Evolutionary conservation across 2,329 filamentous ascomycete species (phyloP).

Genomic region (Penicillium griseofulvum): DNA sequence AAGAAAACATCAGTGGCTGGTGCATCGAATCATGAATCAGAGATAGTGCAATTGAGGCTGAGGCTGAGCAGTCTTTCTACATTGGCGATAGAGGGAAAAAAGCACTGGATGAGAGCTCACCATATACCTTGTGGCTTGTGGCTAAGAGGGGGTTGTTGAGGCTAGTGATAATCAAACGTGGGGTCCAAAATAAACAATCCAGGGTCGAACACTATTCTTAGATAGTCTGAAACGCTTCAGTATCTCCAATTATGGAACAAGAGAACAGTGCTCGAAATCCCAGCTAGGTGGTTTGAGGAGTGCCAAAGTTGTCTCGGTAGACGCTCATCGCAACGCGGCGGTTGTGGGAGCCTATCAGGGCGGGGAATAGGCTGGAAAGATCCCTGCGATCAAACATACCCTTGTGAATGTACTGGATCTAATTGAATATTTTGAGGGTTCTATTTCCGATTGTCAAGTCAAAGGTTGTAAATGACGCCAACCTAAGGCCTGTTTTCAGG

Average conservation of each 20-base stretch:
- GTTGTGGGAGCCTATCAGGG: slow-evolving; percentile 14
- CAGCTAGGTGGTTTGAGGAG: background rate
- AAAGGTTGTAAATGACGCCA: slow-evolving; percentile 8
- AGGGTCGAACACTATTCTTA: slow-evolving; percentile 5
- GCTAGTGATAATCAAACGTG: background rate
- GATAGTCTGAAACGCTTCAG: background rate
- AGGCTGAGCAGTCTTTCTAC: slow-evolving; percentile 8
- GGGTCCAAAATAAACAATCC: slow-evolving; percentile 1
- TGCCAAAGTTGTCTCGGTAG: slow-evolving; percentile 15
- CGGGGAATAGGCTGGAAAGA: background rate
- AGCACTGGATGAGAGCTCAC: background rate
- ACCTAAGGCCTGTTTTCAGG: slow-evolving; percentile 4
- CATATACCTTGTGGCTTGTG: slow-evolving; percentile 15
- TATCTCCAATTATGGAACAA: slow-evolving; percentile 9
- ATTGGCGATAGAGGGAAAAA: background rate
- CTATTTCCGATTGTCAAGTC: slow-evolving; percentile 2
- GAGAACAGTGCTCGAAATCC: background rate
- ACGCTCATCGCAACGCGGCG: slow-evolving; percentile 17
- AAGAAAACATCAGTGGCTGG: slow-evolving; percentile 15
- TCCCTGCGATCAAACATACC: slow-evolving; percentile 4
- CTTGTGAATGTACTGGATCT: slow-evolving; percentile 1
- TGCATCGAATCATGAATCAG: slow-evolving; percentile 12
- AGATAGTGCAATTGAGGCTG: slow-evolving; percentile 14
- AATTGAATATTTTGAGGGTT: slow-evolving; percentile 7
- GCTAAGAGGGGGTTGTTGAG: slow-evolving; percentile 4